These are phyloP conservation scores for Trichoderma gamsii DNA, from an alignment of 495 filamentous ascomycete species.

Conservation along the genomic window DNA sequence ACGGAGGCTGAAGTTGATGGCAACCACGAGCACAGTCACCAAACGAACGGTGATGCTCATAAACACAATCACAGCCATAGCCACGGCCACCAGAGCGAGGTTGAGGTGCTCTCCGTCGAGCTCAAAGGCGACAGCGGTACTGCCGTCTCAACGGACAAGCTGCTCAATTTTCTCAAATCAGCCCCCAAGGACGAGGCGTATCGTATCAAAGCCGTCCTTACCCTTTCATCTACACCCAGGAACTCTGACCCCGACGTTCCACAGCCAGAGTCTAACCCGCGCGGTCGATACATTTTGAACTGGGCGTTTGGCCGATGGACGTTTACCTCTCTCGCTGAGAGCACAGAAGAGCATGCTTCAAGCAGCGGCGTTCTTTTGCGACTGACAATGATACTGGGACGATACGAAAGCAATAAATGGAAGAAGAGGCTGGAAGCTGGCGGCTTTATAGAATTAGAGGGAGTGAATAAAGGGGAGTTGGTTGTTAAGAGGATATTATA, in stretches of 20 bases:
- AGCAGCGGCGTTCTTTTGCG: constrained; percentile 50
- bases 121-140: constrained; percentile 37
- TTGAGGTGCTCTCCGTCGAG: constrained; percentile 78
- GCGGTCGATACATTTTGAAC: constrained; percentile 72
- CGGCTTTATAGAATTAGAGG: constrained; percentile 49
- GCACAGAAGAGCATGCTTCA: constrained; percentile 39
- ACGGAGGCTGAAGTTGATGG: constrained; percentile 25
- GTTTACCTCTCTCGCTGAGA: constrained; percentile 55
- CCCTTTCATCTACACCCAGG: constrained; percentile 47
- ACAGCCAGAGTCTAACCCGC: constrained; percentile 8
- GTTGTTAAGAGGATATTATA: constrained; percentile 40
- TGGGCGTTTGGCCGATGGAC: constrained; percentile 98
- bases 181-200: constrained; percentile 90
- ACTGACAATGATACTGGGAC: constrained; percentile 79
- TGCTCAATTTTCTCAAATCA: constrained; percentile 58
- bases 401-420: constrained; percentile 84
- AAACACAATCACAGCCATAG: constrained; percentile 36
- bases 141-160: constrained; percentile 56
- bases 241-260: constrained; percentile 52
- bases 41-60: constrained; percentile 35
- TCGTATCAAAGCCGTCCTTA: constrained; percentile 85
- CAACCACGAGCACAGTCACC: constrained; percentile 27
- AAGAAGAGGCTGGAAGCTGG: constrained; percentile 70
- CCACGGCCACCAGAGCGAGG: constrained; percentile 68
- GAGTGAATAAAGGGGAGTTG: constrained; percentile 32